Evolutionary conservation across 1,284 basidiomycete species (phyloP).

Genomic region (Marasmius fiardii): DNA sequence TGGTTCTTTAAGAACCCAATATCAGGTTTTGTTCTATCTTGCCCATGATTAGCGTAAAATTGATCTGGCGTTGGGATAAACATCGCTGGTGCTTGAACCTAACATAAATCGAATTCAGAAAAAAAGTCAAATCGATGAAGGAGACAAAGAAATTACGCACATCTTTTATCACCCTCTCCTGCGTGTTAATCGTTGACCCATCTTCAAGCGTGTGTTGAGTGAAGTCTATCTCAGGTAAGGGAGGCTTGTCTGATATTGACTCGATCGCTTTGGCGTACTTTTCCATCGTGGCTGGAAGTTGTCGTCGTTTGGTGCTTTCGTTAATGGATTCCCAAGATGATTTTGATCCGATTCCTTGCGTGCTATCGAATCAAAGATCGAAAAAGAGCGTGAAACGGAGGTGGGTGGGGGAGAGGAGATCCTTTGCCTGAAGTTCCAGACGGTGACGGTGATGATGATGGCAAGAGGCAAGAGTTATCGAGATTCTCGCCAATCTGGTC

Average conservation of each 20-base stretch:
- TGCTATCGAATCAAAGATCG: neutral
- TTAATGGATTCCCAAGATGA: neutral
- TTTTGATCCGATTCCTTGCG: neutral
- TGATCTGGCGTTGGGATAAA: slow-evolving; percentile 88
- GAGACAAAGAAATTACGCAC: slow-evolving; percentile 35
- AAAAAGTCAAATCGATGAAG: neutral
- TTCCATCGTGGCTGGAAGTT: neutral
- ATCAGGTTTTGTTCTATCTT: slow-evolving; percentile 87
- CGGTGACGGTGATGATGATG: neutral
- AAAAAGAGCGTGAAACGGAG: neutral
- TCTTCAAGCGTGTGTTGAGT: slow-evolving; percentile 89
- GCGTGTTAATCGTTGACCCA: slow-evolving; percentile 81
- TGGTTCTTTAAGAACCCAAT: slow-evolving; percentile 98
- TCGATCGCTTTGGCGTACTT: slow-evolving; percentile 47
- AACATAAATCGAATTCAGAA: slow-evolving; percentile 8
- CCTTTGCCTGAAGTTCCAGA: neutral
- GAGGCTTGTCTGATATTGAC: slow-evolving; percentile 66
- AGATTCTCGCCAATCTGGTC: too few relatives aligned
- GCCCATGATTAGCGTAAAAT: slow-evolving; percentile 74
- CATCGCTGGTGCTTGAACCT: slow-evolving; percentile 97
- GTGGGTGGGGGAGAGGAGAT: neutral
- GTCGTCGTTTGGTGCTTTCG: neutral
- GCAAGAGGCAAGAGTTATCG: neutral
- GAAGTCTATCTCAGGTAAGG: slow-evolving; percentile 76
- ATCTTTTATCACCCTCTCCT: slow-evolving; percentile 84